Percentiles rank a stretch among this genome's conserved stretches.
Conservation (phyloP, 2,329 filamentous ascomycete genomes). For the Botryotinia globosa region DNA sequence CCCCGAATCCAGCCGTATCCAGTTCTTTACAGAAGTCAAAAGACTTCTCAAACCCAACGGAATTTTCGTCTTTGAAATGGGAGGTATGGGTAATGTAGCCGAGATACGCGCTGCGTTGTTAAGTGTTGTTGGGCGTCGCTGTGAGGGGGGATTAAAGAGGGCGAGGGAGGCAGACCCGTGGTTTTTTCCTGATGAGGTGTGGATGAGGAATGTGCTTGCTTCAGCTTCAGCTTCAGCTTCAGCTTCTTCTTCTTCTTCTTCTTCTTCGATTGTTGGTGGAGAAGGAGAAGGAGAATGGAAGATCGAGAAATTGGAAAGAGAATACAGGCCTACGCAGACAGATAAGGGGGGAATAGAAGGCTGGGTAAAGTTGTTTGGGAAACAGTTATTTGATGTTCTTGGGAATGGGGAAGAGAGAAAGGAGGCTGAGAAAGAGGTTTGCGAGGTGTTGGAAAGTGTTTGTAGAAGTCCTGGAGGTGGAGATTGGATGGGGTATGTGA, state of each 20-base stretch:
- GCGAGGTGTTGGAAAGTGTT: slow-evolving; percentile 53
- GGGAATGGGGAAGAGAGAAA: slow-evolving; percentile 46
- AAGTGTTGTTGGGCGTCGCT: slow-evolving; percentile 48
- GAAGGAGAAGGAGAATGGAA: slow-evolving; percentile 24
- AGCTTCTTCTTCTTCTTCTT: too few species aligned
- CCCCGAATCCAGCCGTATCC: slow-evolving; percentile 40
- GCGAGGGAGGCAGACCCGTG: slow-evolving; percentile 57
- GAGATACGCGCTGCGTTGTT: slow-evolving; percentile 60
- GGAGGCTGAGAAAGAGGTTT: slow-evolving; percentile 51
- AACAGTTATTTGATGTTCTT: slow-evolving; percentile 55
- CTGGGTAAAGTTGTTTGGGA: slow-evolving; percentile 65
- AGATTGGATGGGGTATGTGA: slow-evolving; percentile 54
- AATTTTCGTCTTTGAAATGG: slow-evolving; percentile 66
- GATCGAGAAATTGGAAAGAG: slow-evolving; percentile 53
- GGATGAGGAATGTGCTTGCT: slow-evolving; percentile 45
- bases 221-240: too few species aligned
- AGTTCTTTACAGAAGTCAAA: slow-evolving; percentile 54
- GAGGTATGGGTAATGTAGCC: slow-evolving; percentile 64
- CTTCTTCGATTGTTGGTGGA: not conserved
- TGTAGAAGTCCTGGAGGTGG: slow-evolving; percentile 57
- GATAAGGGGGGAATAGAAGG: slow-evolving; percentile 60
- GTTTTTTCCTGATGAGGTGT: slow-evolving; percentile 68
- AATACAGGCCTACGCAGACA: slow-evolving; percentile 63
- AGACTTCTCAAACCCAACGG: slow-evolving; percentile 54
- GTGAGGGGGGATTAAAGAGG: slow-evolving; percentile 44